Conservation (phyloP, 371 early-diverging fungal genomes). For the Gilbertella persicaria region DNA sequence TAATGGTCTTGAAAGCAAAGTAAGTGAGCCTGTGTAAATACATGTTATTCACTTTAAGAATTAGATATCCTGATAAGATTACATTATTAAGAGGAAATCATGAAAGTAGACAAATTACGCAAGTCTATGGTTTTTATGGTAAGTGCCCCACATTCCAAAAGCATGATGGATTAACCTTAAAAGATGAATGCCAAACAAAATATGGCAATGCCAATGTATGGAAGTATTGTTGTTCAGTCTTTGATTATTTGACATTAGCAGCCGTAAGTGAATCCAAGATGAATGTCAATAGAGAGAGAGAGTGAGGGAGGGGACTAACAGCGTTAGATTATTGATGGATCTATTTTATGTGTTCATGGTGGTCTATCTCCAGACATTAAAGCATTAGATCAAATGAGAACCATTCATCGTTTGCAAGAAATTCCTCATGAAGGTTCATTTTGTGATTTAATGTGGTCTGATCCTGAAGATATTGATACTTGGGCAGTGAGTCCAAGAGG, state of each 20-base stretch:
- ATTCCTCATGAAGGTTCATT: constrained; percentile 99
- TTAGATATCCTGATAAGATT: constrained; percentile 84
- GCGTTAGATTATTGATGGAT: constrained; percentile 49
- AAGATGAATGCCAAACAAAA: constrained; percentile 98
- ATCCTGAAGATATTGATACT: constrained; percentile 95
- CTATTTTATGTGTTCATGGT: constrained; percentile 98
- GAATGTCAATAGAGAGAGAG: not conserved
- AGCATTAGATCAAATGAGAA: constrained; percentile 96
- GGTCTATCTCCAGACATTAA: constrained; percentile 97
- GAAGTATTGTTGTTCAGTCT: constrained; percentile 98
- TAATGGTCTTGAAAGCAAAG: constrained; percentile 96
- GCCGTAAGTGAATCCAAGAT: constrained; percentile 81
- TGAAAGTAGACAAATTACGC: constrained; percentile 98
- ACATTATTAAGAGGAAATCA: constrained; percentile 99
- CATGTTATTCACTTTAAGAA: not conserved
- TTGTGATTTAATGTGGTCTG: constrained; percentile 95
- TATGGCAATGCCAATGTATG: constrained; percentile 99
- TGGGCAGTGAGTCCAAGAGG: constrained; percentile 99
- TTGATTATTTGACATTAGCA: constrained; percentile 98
- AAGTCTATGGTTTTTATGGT: constrained; percentile 99
- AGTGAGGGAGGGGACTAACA: not conserved
- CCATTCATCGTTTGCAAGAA: constrained; percentile 97
- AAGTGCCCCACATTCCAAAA: not conserved
- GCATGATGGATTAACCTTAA: not conserved
- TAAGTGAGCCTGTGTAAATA: too few species aligned